Base-by-base conservation (phyloP, 2,329 filamentous ascomycete species). In the Aspergillus ochraceus region DNA sequence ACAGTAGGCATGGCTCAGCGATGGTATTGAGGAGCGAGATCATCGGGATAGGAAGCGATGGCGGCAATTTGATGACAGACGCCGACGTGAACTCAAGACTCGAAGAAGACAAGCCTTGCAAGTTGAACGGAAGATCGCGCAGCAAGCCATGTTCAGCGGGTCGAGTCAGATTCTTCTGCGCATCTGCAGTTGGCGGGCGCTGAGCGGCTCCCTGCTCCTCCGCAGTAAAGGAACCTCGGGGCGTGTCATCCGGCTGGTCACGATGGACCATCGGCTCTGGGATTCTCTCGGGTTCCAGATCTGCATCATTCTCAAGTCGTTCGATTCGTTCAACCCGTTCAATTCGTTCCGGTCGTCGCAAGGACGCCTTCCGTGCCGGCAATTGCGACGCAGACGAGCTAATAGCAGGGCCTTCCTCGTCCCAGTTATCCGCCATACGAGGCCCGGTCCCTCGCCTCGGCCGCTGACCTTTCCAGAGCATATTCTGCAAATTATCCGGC, bases 1-100 rank as follows among this genome's bases (percentile, higher is more conserved):
- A 99, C 9, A 99, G 81, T n/a, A 99, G 81, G 5, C 94, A 96
- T 8, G 95, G 95, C 72, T 99, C 95, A 2, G 95, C 92, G 20
- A 99, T 80, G 0, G 90, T 91, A 69, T 99, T 92, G 2, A 99
- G 81, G 10, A 99, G 83, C 17, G 92, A 93, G 14, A 98, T 82
- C 10, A 98, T 82, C 2, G 95, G 94, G 6, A 93, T 81, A 1
- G 95, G 92, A 6, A 99, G 82, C 0, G 88, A 91, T 0, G 87
- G 70, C 0, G 95, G 96, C 26, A 99, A 80, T 69, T 87, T 90
- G 55, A 98, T 79, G 2, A 85, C 86, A 22, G 87, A 86, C 24
- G 86, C 82, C 14, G 87, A 86, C 10, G 85, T 79, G 65, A 98
- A 98, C 0, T 88, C 84, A 45, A 98, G 80, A 64, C 93, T 91